Evolutionary conservation across 1,284 basidiomycete species (phyloP).

Genomic region (Macrocybe sp.): DNA sequence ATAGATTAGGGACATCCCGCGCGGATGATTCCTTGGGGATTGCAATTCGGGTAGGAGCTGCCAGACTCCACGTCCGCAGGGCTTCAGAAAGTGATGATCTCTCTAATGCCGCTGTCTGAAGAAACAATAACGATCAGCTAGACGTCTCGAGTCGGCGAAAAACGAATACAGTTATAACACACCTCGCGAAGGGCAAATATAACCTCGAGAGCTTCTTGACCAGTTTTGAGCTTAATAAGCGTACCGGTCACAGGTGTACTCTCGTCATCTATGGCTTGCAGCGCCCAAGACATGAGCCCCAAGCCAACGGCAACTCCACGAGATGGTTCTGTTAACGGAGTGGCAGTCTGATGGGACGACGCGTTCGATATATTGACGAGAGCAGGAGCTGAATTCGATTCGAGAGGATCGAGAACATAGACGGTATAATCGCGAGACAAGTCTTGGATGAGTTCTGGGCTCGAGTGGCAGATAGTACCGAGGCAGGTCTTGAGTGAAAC

Average conservation of each 20-base stretch:
- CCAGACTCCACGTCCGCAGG: conserved; percentile 20
- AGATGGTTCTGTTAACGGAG: conserved; percentile 19
- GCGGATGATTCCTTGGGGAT: conserved; percentile 6
- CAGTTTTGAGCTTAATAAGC: conserved; percentile 41
- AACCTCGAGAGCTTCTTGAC: conserved; percentile 55
- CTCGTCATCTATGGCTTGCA: conserved; percentile 41
- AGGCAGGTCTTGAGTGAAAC: conserved; percentile 59
- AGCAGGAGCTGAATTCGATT: conserved; percentile 47
- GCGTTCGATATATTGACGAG: conserved; percentile 30
- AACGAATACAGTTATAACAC: conserved; percentile 11
- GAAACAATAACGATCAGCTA: background rate
- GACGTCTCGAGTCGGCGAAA: background rate
- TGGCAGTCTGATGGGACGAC: conserved; percentile 14
- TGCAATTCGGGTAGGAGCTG: conserved; percentile 9
- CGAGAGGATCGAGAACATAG: conserved; percentile 73
- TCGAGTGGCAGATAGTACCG: conserved; percentile 52
- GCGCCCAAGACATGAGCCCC: conserved; percentile 63
- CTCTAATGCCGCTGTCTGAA: conserved; percentile 21
- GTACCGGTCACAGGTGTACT: conserved; percentile 51
- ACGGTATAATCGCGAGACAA: conserved; percentile 60
- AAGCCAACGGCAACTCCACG: conserved; percentile 63
- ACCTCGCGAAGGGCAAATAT: conserved; percentile 69
- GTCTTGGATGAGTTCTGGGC: conserved; percentile 64
- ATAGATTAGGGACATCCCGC: too few relatives aligned
- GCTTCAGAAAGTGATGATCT: conserved; percentile 22